Conservation (phyloP, 1,139 yeast genomes). For the Geotrichum klebahnii region DNA sequence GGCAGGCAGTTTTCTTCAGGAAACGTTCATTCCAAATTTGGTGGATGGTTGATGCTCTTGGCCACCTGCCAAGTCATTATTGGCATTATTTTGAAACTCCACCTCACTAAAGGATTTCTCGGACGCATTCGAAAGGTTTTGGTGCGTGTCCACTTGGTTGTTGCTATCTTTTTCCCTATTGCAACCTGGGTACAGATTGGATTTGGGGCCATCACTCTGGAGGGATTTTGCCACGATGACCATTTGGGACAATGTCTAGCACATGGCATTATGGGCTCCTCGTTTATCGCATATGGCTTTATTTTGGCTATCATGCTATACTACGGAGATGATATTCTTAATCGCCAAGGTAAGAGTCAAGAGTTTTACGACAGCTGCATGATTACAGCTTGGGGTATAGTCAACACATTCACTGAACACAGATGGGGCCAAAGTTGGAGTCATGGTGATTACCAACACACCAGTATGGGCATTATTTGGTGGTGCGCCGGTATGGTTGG, state of each 20-base stretch:
- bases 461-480: constrained; percentile 94
- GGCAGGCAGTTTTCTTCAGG: constrained; percentile 38
- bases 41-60: constrained; percentile 33
- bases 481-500: constrained; percentile 93
- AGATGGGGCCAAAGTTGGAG: constrained; percentile 93
- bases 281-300: constrained; percentile 76
- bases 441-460: constrained; percentile 83
- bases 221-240: constrained; percentile 74
- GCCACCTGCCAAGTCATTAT: constrained; percentile 34
- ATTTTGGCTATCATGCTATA: constrained; percentile 60
- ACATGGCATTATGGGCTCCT: constrained; percentile 93
- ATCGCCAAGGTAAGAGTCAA: constrained; percentile 54
- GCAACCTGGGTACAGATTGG: constrained; percentile 63
- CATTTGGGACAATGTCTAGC: constrained; percentile 93
- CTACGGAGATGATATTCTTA: constrained; percentile 43
- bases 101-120: constrained; percentile 36
- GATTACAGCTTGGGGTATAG: constrained; percentile 86
- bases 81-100: constrained; percentile 39
- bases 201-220: constrained; percentile 75
- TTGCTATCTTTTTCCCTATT: constrained; percentile 42
- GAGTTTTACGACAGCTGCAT: constrained; percentile 79
- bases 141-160: constrained; percentile 37
- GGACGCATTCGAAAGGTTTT: constrained; percentile 35
- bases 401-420: constrained; percentile 92
- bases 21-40: constrained; percentile 39